Evolutionary conservation across 305 asterid genomes (phyloP), one percentile per base, ranked within the genome.

Genomic region (Rubia balearica): DNA sequence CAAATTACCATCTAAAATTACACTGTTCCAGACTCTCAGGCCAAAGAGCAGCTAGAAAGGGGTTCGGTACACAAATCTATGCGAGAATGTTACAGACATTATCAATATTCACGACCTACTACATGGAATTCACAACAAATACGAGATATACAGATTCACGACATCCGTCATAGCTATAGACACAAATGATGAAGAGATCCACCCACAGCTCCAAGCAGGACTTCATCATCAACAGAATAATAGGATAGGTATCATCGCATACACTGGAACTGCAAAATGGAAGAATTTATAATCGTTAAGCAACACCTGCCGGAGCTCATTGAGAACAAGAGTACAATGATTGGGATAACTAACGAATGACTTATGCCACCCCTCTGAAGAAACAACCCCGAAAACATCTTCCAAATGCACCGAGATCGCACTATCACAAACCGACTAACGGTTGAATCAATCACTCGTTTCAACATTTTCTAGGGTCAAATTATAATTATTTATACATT

Each of bases 241-340:
- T 8, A 4, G n/a, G 71, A 3, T 30, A 36, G 79, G 88, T 63
- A 83, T 80, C 84, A 85, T 81, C 89, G 86, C 81, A 73, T 87
- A 68, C 75, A 81, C 76, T 79, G 89, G 71, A 77, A 38, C 88
- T 81, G 74, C 49, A 74, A 65, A 73, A 53, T 68, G 69, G 59
- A 49, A 33, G 61, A 68, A 62, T 63, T 16, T 48, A 78, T 64
- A 48, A 12, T 9, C 6, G 51, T 67, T 65, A 71, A 13, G 12
- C 43, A 63, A 6, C 49, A 68, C 41, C 51, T 71, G 60, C 67
- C 0, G 48, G 74, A 3, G 5, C 3, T 65, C 27, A 64, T 59
- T 51, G 70, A 43, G 53, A 48, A 48, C 53, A 46, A 41, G 49
- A 43, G 49, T 2, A 43, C 49, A 43, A 10, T 30, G 33, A 30